Evolutionary conservation across 495 filamentous ascomycete genomes (phyloP), one percentile per base, ranked within the genome.

Genomic region (Trichocladium uniseriatum): DNA sequence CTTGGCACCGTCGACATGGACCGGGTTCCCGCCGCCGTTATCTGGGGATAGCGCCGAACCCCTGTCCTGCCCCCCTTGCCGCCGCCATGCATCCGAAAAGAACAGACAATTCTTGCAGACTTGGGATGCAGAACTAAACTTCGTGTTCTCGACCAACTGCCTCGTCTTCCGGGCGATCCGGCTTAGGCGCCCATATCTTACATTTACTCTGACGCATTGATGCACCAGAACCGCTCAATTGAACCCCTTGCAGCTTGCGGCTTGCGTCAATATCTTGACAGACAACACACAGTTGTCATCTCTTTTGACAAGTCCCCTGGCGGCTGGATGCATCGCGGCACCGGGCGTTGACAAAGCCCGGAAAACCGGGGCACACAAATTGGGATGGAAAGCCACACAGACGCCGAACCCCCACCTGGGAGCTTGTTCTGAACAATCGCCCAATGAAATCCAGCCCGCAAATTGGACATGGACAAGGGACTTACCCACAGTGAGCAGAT

Each of bases 311-410:
- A 27, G 24, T 27, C 24, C 24, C 24, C n/a, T n/a, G n/a, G 24
- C 24, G 4, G 8, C 4, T 27, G 24, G 4, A 27, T 8, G 24
- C 4, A 10, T 21, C n/a, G 16, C 38, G 38, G 47, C 22, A 32
- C 39, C 47, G 38, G 47, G 18, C 28, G 39, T 22, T 34, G 16
- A n/a, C 18, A 43, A 38, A 45, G 42, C 18, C 43, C 32, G 22
- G 39, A 42, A 51, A 48, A 46, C 35, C 27, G 24, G 43, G 43
- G 43, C 29, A 11, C 4, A 43, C 48, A 55, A 48, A 51, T 55
- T 55, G 48, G 52, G 44, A 40, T 51, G 48, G 38, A 35, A 21
- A 47, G 36, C n/a, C 24, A 27, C 27, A 45, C 27, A 32, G 42
- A 47, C 43, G 37, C 21, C 39, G 31, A 14, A 6, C 19, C 38